Evolutionary conservation across 164 flowering plant genomes (phyloP).

Genomic region (Berberis thunbergii): DNA sequence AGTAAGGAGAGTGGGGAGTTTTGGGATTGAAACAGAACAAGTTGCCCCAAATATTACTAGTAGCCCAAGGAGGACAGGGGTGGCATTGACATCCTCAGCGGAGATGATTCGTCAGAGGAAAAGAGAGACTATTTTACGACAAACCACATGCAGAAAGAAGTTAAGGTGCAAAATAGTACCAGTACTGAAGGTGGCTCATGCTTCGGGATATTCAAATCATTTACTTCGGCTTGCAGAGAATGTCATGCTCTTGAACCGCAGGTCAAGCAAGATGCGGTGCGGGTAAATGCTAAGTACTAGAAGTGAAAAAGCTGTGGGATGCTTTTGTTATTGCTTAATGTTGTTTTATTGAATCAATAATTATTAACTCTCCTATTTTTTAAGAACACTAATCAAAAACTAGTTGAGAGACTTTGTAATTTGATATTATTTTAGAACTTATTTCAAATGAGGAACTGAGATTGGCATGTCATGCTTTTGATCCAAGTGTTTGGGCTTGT

Average conservation of each 20-base stretch:
- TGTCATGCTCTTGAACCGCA: slow-evolving; percentile 5
- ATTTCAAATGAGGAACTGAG: too few species aligned
- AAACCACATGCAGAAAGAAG: not conserved
- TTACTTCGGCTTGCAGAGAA: slow-evolving; percentile 4
- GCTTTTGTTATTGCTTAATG: not conserved
- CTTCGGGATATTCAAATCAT: not conserved
- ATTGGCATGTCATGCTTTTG: too few species aligned
- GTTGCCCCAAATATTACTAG: not conserved
- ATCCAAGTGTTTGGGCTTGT: too few species aligned
- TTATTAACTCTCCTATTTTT: not conserved
- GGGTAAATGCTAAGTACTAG: not conserved
- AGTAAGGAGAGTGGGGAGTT: not conserved
- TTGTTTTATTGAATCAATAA: not conserved
- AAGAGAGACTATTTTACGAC: not conserved
- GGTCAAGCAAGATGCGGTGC: not conserved
- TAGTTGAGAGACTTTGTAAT: not conserved
- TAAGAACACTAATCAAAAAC: not conserved
- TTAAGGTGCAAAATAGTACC: not conserved
- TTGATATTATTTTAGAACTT: too few species aligned
- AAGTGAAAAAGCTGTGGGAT: not conserved
- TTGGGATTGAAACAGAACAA: not conserved
- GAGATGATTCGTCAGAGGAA: not conserved
- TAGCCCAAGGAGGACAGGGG: not conserved
- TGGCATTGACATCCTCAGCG: not conserved
- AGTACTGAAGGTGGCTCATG: not conserved